Base-by-base conservation (phyloP, 2,329 filamentous ascomycete genomes). In the Neurospora crassa region DNA sequence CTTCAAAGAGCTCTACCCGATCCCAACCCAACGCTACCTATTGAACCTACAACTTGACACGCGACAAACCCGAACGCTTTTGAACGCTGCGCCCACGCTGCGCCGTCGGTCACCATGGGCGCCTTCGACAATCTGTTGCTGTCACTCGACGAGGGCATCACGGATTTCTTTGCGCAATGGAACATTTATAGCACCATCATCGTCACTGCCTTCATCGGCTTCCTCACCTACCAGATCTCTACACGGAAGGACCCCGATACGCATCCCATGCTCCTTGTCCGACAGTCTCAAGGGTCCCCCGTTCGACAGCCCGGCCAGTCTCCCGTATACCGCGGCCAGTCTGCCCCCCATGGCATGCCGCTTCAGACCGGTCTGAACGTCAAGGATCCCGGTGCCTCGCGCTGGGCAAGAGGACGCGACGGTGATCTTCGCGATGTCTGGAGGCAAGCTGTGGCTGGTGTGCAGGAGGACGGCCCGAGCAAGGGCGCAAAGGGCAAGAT, bases 341-440 rank as follows among this genome's bases (percentile, higher is more conserved):
- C 93, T 72, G 90, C 91, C 7, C 94, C 95, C 24, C 91, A 96
- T 81, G 93, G 94, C 76, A 94, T 93, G 83, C 90, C 92, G 10
- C 86, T 97, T 63, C 91, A 91, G 75, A 83, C 86, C 45, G 93
- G 94, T 5, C 84, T 97, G 68, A 93, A 92, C 75, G 92, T 98
- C 71, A 95, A 93, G 82, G 91, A 94, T 70, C 83, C 90, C 0
- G 91, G 90, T 63, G 89, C 91, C 67, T 91, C 92, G 67, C 93
- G 93, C 81, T 97, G 94, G 92, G 87, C 91, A 11, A 84, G 87
- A 71, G 95, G 95, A 68, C 90, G 92, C 71, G 90, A 97, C 80
- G 96, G 96, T 67, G 95, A 99, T 77, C 83, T 99, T 74, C 88
- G 95, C 70, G 95, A 99, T 81, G 85, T 99, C 71, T 99, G 96